Conservation (phyloP, 1,139 yeast species). For the Debaryomycetaceae sp. region DNA sequence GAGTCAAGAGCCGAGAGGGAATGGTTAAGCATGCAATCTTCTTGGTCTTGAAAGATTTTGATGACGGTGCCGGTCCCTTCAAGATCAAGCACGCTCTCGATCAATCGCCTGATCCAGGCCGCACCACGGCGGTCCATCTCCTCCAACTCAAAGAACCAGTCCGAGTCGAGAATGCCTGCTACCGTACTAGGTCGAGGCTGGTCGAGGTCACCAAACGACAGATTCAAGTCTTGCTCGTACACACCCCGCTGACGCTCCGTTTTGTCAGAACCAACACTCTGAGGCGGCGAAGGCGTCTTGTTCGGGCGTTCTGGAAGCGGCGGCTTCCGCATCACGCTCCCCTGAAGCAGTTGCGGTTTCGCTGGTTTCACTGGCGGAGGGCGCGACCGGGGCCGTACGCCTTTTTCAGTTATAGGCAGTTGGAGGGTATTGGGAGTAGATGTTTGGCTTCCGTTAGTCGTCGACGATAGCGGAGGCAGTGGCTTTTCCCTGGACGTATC, state of each 20-base stretch:
- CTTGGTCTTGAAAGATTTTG: constrained; percentile 28
- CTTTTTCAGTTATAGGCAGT: constrained; percentile 8
- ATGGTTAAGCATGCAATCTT: constrained; percentile 19
- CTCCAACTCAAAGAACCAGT: constrained; percentile 20
- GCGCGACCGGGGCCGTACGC: constrained; percentile 6
- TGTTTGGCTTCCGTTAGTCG: not conserved
- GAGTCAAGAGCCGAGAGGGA: constrained; percentile 1
- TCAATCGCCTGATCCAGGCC: constrained; percentile 36
- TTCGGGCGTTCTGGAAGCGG: constrained; percentile 10
- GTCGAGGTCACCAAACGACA: not conserved
- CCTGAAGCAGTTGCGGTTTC: constrained; percentile 25
- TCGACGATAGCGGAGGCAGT: not conserved
- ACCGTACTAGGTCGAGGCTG: not conserved
- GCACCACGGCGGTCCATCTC: constrained; percentile 38
- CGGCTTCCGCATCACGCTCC: constrained; percentile 12
- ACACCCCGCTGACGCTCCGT: constrained; percentile 1
- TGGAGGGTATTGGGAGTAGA: constrained; percentile 3
- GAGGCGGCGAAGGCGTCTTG: not conserved
- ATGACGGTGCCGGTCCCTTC: constrained; percentile 28
- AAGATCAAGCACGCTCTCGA: constrained; percentile 23
- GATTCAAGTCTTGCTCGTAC: no score
- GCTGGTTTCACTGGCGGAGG: constrained; percentile 31
- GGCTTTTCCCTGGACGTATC: no score
- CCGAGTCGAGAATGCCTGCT: not conserved
- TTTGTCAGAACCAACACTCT: constrained; percentile 2